phyloP scores from a whole-genome alignment of 805 yeast genomes.

The Suhomyces pyralidae region DNA sequence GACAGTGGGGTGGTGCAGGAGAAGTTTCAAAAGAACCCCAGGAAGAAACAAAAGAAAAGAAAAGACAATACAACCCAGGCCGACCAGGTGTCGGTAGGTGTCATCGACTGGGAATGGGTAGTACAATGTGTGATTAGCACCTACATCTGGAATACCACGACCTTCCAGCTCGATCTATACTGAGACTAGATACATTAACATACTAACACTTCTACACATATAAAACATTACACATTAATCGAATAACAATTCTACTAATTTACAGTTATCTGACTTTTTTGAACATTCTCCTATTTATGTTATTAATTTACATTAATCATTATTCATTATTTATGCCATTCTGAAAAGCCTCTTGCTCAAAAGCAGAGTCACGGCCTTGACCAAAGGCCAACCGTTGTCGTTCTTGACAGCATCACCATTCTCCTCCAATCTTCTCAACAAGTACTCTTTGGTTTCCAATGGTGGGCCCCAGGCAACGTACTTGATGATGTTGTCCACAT shows the following conservation, averaged over 20 bases:
- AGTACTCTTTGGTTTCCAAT: conserved; percentile 84
- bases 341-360: conserved; percentile 24
- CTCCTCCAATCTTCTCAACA: conserved; percentile 87
- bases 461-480: conserved; percentile 99
- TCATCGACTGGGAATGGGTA: conserved; percentile 64
- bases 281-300: no score
- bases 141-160: conserved; percentile 27
- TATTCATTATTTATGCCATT: conserved; percentile 5
- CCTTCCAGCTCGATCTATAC: conserved; percentile 4
- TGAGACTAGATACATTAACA: no score
- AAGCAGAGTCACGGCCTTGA: conserved; percentile 46
- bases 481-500: conserved; percentile 75
- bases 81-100: conserved; percentile 14
- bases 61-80: not conserved
- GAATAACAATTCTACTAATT: no score
- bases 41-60: not conserved
- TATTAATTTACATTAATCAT: not conserved
- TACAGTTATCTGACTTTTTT: no score
- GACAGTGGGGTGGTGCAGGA: conserved; percentile 12
- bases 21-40: not conserved
- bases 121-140: conserved; percentile 56
- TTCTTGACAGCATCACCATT: conserved; percentile 91
- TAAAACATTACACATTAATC: no score
- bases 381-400: conserved; percentile 75
- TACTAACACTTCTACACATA: no score